Conservation (phyloP, 441 rosid genomes). For the Hura crepitans region DNA sequence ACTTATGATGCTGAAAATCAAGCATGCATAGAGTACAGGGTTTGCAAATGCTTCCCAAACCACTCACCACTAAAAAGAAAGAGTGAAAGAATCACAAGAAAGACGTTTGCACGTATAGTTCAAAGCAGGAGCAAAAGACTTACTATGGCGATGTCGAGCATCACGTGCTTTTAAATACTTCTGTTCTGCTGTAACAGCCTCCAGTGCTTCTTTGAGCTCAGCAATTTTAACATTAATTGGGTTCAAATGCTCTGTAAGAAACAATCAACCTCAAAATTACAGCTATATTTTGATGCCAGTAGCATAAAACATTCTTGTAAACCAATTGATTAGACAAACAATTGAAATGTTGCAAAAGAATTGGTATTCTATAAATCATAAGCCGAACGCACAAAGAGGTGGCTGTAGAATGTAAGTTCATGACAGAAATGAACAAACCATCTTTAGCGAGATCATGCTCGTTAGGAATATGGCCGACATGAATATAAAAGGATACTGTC, state of each 20-base stretch:
- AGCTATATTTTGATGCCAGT: not conserved
- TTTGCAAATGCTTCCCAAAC: not conserved
- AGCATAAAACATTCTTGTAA: not conserved
- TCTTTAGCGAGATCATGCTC: slow-evolving; percentile 86
- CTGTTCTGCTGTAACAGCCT: slow-evolving; percentile 83
- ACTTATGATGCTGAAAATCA: not conserved
- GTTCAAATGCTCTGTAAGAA: slow-evolving; percentile 75
- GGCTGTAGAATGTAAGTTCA: not conserved
- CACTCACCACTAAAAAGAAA: not conserved
- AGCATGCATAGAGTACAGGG: not conserved
- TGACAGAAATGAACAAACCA: slow-evolving; percentile 36
- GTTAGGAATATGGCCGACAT: slow-evolving; percentile 87
- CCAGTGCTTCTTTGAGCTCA: slow-evolving; percentile 90
- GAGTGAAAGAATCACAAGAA: not conserved
- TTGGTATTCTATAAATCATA: not conserved
- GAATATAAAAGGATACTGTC: slow-evolving; percentile 86
- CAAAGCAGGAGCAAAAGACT: slow-evolving; percentile 20
- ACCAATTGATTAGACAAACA: slow-evolving; percentile 12
- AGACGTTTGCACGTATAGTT: not conserved
- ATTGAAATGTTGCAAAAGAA: slow-evolving; percentile 9
- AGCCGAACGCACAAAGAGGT: slow-evolving; percentile 1
- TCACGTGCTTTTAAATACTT: slow-evolving; percentile 92
- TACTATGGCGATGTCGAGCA: slow-evolving; percentile 79
- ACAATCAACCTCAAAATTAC: not conserved
- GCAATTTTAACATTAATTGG: slow-evolving; percentile 93